Evolutionary conservation across 1,284 basidiomycete species (phyloP).

Genomic region (Rhizoctonia solani): DNA sequence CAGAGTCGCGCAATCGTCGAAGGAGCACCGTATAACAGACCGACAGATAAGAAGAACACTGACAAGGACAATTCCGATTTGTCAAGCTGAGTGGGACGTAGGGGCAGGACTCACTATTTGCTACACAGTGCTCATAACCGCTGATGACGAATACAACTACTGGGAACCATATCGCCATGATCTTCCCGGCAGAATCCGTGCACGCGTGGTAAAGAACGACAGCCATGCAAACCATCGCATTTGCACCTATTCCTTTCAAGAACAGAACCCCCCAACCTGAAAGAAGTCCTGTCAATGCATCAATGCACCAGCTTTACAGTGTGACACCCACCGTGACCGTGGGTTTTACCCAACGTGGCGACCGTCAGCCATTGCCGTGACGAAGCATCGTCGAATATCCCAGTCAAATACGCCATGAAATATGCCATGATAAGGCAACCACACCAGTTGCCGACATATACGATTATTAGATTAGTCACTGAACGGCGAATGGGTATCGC

Average conservation of each 20-base stretch:
- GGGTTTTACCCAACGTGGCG: conserved; percentile 5
- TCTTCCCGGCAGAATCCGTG: conserved; percentile 40
- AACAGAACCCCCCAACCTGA: conserved; percentile 40
- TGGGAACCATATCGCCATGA: conserved; percentile 40
- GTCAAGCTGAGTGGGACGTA: background rate
- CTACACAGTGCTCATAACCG: conserved; percentile 39
- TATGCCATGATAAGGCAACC: conserved; percentile 39
- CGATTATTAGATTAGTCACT: conserved; percentile 37
- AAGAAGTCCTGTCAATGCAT: conserved; percentile 15
- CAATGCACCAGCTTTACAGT: background rate
- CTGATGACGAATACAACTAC: conserved; percentile 37
- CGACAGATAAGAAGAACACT: conserved; percentile 41
- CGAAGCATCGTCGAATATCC: conserved; percentile 35
- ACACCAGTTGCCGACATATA: conserved; percentile 39
- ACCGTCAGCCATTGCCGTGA: conserved; percentile 6
- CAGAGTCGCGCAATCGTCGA: conserved; percentile 38
- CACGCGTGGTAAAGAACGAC: conserved; percentile 38
- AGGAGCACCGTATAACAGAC: conserved; percentile 40
- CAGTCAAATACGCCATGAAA: conserved; percentile 39
- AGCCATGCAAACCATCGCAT: conserved; percentile 40
- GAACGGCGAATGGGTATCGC: conserved; percentile 10
- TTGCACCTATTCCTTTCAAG: conserved; percentile 39
- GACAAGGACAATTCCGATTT: background rate
- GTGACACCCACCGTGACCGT: conserved; percentile 15
- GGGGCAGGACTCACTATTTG: conserved; percentile 1